A percentile compares a stretch with the other conserved stretches of the same genome.
These are phyloP conservation scores for Croton laevigatus DNA, from an alignment of 441 rosid species.

Conservation along the genomic window DNA sequence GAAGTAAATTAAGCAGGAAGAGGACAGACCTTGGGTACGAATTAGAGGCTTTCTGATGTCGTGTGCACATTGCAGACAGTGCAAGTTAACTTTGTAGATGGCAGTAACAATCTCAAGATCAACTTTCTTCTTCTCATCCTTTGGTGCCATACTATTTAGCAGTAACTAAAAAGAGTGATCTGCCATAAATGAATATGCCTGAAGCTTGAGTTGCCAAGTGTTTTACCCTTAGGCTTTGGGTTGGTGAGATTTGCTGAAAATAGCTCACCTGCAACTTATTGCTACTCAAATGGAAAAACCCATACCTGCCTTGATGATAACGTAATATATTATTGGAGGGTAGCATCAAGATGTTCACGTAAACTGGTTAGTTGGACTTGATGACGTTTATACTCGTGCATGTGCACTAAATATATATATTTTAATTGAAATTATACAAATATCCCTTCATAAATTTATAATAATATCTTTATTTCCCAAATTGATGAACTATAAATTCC, in stretches of 20 bases:
- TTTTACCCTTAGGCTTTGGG: neutral
- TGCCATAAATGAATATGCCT: neutral
- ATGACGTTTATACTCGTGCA: too few species aligned
- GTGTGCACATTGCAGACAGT: constrained; percentile 64
- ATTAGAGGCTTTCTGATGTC: constrained; percentile 66
- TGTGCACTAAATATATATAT: too few species aligned
- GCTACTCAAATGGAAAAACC: constrained; percentile 21
- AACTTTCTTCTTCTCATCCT: constrained; percentile 34
- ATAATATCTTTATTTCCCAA: too few species aligned
- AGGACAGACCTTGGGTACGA: constrained; percentile 37
- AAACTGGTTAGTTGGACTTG: too few species aligned
- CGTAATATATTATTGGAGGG: too few species aligned
- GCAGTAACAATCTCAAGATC: constrained; percentile 42
- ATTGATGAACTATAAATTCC: too few species aligned
- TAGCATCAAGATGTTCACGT: too few species aligned
- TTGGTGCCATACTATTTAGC: constrained; percentile 9
- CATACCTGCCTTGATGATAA: too few species aligned
- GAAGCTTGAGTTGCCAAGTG: too few species aligned
- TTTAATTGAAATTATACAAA: too few species aligned
- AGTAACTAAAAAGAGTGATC: neutral
- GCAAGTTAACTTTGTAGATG: constrained; percentile 68
- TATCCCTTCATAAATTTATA: too few species aligned
- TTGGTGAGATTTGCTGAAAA: constrained; percentile 27
- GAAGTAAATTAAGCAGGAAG: neutral
- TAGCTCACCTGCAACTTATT: constrained; percentile 29